These are phyloP conservation scores for Spergularia marina DNA, from an alignment of 148 eudicot genomes.

Conservation along the genomic window DNA sequence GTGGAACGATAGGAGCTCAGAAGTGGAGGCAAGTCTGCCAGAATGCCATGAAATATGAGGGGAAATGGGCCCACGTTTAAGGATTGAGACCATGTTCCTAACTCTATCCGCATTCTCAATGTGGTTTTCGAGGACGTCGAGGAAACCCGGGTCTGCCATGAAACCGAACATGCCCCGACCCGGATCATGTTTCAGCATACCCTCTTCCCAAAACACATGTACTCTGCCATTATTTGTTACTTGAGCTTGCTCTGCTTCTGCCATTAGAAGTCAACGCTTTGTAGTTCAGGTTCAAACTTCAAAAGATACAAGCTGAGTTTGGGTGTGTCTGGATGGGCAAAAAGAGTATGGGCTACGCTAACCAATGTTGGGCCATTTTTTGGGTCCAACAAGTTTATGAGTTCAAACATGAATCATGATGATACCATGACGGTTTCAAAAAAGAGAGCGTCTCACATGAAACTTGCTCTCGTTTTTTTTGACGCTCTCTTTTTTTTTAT, in stretches of 20 bases:
- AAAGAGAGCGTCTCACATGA: too few species aligned
- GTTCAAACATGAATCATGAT: too few species aligned
- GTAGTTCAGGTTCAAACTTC: not conserved
- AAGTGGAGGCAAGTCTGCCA: slow-evolving; percentile 55
- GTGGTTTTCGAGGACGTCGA: slow-evolving; percentile 82
- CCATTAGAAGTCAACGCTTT: slow-evolving; percentile 9
- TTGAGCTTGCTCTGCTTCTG: not conserved
- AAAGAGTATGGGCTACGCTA: too few species aligned
- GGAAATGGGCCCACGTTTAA: slow-evolving; percentile 76
- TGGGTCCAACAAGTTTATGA: too few species aligned
- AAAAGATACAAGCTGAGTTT: too few species aligned
- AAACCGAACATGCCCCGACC: slow-evolving; percentile 77
- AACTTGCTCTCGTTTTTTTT: too few species aligned
- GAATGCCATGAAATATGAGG: slow-evolving; percentile 65
- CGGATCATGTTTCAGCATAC: slow-evolving; percentile 68
- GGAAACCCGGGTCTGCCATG: slow-evolving; percentile 73
- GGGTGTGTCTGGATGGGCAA: too few species aligned
- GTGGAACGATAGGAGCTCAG: slow-evolving; percentile 73
- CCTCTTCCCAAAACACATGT: slow-evolving; percentile 85
- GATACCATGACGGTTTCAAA: too few species aligned
- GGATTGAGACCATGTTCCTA: slow-evolving; percentile 78
- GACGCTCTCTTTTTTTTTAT: too few species aligned
- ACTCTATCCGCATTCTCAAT: slow-evolving; percentile 79
- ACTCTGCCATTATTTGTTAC: slow-evolving; percentile 16
- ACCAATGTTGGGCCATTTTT: too few species aligned